Evolutionary conservation across 2,329 filamentous ascomycete species (phyloP), one percentile per base, ranked within the genome.

Genomic region (Exophiala alcalophila): DNA sequence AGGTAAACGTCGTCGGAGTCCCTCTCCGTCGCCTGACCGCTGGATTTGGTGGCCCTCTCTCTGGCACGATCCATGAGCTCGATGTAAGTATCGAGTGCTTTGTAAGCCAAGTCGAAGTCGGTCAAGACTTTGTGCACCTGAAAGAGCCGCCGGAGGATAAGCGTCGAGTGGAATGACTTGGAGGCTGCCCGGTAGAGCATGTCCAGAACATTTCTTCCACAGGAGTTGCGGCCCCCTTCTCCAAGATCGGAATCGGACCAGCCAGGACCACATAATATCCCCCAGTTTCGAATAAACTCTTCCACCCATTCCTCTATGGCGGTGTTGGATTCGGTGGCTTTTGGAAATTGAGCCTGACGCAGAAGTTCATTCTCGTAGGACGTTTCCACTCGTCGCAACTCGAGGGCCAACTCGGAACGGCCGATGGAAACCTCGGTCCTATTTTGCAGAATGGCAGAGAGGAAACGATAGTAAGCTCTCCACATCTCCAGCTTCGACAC

Each of bases 161-260:
- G 72, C 1, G 91, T 94, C 1, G 92, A 98, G 65, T 98, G 92
- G 59, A 92, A 98, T 0, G 90, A 95, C 64, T 92, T 95, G 7
- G 85, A 88, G 5, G 91, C 87, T 15, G 90, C 87, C 26, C 84
- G 84, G 64, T 97, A 98, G 5, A 98, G 73, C 19, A 89, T 86
- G 57, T 82, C 90, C 27, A 98, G 76, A 21, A 94, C 81, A 36
- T 81, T 81, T 40, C 84, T 80, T 50, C 85, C 85, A 12, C 91
- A 70, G 15, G 76, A 79, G 58, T 83, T 80, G 56, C 88, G 85
- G 6, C 89, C 90, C 4, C 86, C 88, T 57, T 83, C 79, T 3
- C 87, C 89, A 19, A 96, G 73, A 53, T 95, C 88, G 40, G 80
- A 70, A 51, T 94, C 84, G 28, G 74, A 76, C 90, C 90, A 96